A percentile compares a stretch with the other conserved stretches of the same genome.
Conservation (phyloP, 352 stramenopile species). For the Pythium rishiriense region DNA sequence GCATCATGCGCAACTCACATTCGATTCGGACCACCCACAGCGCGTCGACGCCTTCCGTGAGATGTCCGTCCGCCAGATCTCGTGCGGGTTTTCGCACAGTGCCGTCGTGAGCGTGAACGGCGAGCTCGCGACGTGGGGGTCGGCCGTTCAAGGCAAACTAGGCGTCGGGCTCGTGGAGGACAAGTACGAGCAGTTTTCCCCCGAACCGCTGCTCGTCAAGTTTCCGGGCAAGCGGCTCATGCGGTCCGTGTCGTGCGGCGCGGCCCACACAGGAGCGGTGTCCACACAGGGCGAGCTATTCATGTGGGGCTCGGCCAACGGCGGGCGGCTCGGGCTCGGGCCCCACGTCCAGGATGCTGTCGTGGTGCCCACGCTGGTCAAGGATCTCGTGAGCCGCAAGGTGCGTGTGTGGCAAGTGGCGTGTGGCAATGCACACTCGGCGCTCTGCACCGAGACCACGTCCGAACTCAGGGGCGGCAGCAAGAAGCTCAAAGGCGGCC, state of each 20-base stretch:
- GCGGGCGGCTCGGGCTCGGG: conserved; percentile 89
- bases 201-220: conserved; percentile 40
- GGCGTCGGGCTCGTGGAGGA: conserved; percentile 83
- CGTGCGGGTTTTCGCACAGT: conserved; percentile 87
- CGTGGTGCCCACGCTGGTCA: conserved; percentile 82
- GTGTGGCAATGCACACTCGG: conserved; percentile 77
- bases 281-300: conserved; percentile 72
- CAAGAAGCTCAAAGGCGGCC: conserved; percentile 72
- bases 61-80: conserved; percentile 43
- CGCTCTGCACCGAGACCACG: conserved; percentile 71
- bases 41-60: conserved; percentile 52
- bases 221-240: conserved; percentile 64
- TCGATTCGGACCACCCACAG: conserved; percentile 65
- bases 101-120: conserved; percentile 78
- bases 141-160: conserved; percentile 77
- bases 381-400: conserved; percentile 55
- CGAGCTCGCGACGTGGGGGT: conserved; percentile 90
- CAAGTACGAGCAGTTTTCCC: conserved; percentile 68
- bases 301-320: conserved; percentile 92
- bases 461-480: conserved; percentile 56
- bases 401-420: conserved; percentile 80
- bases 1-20: conserved; percentile 50
- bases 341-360: conserved; percentile 56
- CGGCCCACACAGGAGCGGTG: conserved; percentile 77
- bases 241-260: conserved; percentile 87